Conservation (phyloP, 106 monocot species). For the Dioscorea dumetorum region DNA sequence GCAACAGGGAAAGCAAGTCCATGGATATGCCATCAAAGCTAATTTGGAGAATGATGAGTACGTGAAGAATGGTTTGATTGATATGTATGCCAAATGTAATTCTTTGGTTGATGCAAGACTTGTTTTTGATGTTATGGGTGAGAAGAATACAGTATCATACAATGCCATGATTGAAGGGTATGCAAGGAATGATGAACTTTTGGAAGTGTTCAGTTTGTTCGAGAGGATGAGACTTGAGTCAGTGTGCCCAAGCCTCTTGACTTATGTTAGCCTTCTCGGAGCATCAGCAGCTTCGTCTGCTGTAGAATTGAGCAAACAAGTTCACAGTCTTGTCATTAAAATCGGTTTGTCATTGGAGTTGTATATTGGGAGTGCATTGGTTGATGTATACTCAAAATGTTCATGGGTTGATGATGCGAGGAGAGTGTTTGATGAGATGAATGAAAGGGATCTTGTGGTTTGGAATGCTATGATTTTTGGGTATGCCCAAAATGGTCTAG, state of each 20-base stretch:
- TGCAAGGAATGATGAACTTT: conserved; percentile 37
- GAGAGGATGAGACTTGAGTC: conserved; percentile 41
- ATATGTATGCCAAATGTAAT: conserved; percentile 86
- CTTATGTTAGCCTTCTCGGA: conserved; percentile 71
- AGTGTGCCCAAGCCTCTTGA: conserved; percentile 43
- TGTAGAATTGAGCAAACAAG: conserved; percentile 52
- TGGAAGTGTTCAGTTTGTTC: conserved; percentile 46
- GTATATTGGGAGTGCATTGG: conserved; percentile 59
- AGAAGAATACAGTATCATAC: conserved; percentile 58
- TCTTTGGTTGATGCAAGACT: conserved; percentile 45
- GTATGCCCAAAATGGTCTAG: conserved; percentile 45
- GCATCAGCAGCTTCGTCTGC: conserved; percentile 33
- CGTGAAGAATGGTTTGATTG: conserved; percentile 75
- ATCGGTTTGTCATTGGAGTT: conserved; percentile 42
- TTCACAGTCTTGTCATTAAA: conserved; percentile 60
- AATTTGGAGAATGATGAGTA: conserved; percentile 56
- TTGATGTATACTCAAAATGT: conserved; percentile 88
- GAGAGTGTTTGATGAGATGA: conserved; percentile 53
- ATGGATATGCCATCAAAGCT: conserved; percentile 57
- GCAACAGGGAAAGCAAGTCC: conserved; percentile 59
- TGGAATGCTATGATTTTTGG: conserved; percentile 90
- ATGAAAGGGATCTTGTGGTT: conserved; percentile 66
- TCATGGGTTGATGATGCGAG: conserved; percentile 55
- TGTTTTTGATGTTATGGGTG: conserved; percentile 37
- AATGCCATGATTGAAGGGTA: conserved; percentile 93